Evolutionary conservation across 2,329 filamentous ascomycete species (phyloP).

Genomic region (Fusarium nanum): DNA sequence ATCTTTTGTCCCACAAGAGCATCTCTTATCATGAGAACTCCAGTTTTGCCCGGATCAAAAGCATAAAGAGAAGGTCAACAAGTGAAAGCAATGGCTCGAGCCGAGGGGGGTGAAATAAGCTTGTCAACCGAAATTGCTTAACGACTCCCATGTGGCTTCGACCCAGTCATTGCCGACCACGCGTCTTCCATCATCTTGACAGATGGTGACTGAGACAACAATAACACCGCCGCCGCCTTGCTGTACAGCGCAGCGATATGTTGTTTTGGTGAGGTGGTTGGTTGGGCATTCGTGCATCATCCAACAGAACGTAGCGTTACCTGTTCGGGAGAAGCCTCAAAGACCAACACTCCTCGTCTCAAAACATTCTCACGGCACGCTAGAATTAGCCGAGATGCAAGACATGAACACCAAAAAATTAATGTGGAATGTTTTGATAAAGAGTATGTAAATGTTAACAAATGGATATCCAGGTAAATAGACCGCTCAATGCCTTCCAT

Average conservation of each 20-base stretch:
- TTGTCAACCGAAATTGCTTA: slow-evolving; percentile 17
- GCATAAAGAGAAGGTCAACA: slow-evolving; percentile 29
- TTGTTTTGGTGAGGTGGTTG: slow-evolving; percentile 30
- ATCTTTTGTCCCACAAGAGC: slow-evolving; percentile 20
- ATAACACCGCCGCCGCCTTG: background rate
- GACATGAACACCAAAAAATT: slow-evolving; percentile 8
- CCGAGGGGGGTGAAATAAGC: slow-evolving; percentile 3
- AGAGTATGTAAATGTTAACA: slow-evolving; percentile 37
- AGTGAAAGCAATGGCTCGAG: background rate
- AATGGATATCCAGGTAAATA: slow-evolving; percentile 43
- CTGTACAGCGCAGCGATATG: background rate
- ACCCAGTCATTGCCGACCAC: slow-evolving; percentile 20
- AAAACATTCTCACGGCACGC: background rate
- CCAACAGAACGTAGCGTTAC: slow-evolving; percentile 19
- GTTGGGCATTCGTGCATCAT: slow-evolving; percentile 44
- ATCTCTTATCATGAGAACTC: slow-evolving; percentile 24
- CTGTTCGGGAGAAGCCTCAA: slow-evolving; percentile 20
- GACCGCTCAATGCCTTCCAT: slow-evolving; percentile 35
- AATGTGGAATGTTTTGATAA: slow-evolving; percentile 8
- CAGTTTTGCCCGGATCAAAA: slow-evolving; percentile 32
- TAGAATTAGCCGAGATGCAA: slow-evolving; percentile 14
- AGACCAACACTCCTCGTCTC: background rate
- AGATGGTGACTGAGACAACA: slow-evolving; percentile 22
- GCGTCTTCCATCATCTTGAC: slow-evolving; percentile 8
- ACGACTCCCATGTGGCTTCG: background rate